Evolutionary conservation across 2,329 filamentous ascomycete species (phyloP), one percentile per base, ranked within the genome.

Genomic region (Diaporthe batatas): DNA sequence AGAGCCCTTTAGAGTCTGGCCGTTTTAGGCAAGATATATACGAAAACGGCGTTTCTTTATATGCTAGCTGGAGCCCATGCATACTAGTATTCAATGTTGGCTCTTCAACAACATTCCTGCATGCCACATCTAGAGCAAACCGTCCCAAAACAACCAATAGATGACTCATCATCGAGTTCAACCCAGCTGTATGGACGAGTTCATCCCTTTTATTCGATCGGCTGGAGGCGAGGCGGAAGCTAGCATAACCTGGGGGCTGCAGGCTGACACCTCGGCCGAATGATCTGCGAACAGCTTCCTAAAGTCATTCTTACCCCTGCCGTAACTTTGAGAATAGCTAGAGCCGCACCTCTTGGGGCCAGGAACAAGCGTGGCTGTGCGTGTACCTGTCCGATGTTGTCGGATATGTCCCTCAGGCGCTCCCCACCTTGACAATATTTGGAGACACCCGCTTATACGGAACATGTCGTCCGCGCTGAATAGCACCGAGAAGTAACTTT

Each of bases 391-490:
- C n/a, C 62, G 8, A 18, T 21, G 11, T 11, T 53, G 14, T 67
- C 47, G 23, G 18, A 39, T 14, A 32, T 55, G 29, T 16, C 7
- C 32, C 47, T 23, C n/a, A 49, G 3, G 47, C n/a, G 47, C 44
- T 12, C 47, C 62, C 62, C 14, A 21, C 47, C 12, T 25, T 21
- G 32, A n/a, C n/a, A 36, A 25, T 3, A 39, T 53, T 67, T 53
- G 62, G 47, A 53, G 62, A 39, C 12, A 1, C 7, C 32, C 32
- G 62, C 62, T 67, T 39, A 39, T 7, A 72, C 36, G 57, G 67
- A 65, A 65, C 25, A 53, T 54, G 12, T 65, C 29, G 55, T 64
- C 71, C 71, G 62, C 67, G 32, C 70, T 47, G 39, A 44, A 73
- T 65, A 57, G 29, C 29, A 6, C 36, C 67, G 29, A 55, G 47